Evolutionary conservation across 768 basidiomycete genomes (phyloP), one percentile per base, ranked within the genome.

Genomic region (Tylopilus subfusipes): DNA sequence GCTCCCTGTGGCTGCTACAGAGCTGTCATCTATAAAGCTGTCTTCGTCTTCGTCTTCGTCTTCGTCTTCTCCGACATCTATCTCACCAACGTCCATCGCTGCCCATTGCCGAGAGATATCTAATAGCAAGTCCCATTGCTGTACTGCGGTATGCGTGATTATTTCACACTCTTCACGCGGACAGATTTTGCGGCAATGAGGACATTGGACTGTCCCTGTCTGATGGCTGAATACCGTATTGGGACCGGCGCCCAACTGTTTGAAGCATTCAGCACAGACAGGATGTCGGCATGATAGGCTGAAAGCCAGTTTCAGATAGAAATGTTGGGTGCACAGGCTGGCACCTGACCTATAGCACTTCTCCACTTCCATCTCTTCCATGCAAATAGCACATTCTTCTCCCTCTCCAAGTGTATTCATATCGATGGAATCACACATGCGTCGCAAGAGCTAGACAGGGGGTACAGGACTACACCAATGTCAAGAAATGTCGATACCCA

Each of bases 291-390:
- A 63, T 14, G 14, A 50, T 16, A 56, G 55, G 34, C 54, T 64
- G 45, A 24, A n/a, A 24, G 16, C 22, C 19, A 29, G 18, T 25
- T 43, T 57, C 36, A 53, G 55, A 46, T n/a, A 13, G 30, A 29
- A 45, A 21, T 16, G 16, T 39, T 25, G 27, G 12, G 16, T 34
- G 27, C 16, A 24, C 19, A 24, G 2, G 24, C 16, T 34, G 31
- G 49, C n/a, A 40, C 21, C 55, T 54, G 42, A 64, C 64, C 64
- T 58, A 25, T 66, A 58, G 11, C 56, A 64, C 19, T 64, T 61
- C 40, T 5, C 43, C 24, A 50, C 51, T 27, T 7, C 12, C 62
- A 61, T 66, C 3, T 33, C 44, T 10, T 64, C 54, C 50, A 63
- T 53, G 38, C 62, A 67, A 24, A 67, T 19, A 24, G 54, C 56